phyloP scores from a whole-genome alignment of 306 rosid genomes.

The Pyrus betulifolia region DNA sequence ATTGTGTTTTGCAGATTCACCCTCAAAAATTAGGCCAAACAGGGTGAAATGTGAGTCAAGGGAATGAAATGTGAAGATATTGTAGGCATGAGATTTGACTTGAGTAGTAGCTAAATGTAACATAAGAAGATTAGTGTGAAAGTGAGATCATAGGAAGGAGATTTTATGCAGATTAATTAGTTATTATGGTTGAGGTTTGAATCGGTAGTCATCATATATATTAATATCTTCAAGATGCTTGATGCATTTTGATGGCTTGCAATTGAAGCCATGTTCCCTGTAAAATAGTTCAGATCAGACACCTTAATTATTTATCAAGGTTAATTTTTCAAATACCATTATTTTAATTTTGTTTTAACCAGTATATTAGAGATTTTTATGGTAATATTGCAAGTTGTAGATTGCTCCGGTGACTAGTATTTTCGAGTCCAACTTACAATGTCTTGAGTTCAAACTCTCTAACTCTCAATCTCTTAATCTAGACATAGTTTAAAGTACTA shows the following conservation, averaged over 20 bases:
- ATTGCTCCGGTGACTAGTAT: no score
- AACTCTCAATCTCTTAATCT: no score
- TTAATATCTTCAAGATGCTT: neutral
- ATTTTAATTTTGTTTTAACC: neutral
- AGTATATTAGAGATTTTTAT: neutral
- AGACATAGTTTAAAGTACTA: no score
- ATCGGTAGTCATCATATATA: neutral
- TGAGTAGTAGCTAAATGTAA: neutral
- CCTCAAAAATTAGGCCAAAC: conserved; percentile 9
- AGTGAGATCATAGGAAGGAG: neutral
- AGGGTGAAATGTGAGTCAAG: neutral
- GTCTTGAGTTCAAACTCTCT: no score
- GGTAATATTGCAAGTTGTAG: neutral
- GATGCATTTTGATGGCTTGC: neutral
- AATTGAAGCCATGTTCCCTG: no score
- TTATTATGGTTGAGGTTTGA: neutral
- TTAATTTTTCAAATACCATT: neutral
- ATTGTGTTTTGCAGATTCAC: conserved; percentile 30
- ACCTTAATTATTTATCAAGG: neutral
- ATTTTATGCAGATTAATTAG: neutral
- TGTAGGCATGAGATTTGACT: neutral
- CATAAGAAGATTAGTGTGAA: neutral
- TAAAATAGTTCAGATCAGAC: neutral
- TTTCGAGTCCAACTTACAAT: no score
- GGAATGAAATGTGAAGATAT: neutral